Base-by-base conservation (phyloP, 768 basidiomycete species). In the Leucocoprinus birnbaumii region DNA sequence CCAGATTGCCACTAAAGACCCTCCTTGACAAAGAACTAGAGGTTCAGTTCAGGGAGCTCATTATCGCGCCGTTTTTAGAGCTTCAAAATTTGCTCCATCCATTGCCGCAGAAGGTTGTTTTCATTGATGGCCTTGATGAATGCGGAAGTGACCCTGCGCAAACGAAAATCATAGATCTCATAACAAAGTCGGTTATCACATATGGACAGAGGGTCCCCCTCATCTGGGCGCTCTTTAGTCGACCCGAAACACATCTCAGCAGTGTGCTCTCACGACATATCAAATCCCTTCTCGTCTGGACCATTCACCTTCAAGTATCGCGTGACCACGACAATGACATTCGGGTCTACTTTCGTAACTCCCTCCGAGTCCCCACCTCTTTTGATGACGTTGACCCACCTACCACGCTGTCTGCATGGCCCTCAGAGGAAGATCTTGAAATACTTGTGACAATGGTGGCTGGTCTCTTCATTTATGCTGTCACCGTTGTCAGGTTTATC, bases 101-200 rank as follows among this genome's bases (percentile, higher is more conserved):
- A n/a, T n/a, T 46, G 1, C 35, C 13, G 18, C 14, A 21, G 5
- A 16, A 13, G 16, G 21, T 59, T 3, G 40, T 59, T 7, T 24
- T 59, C 3, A 52, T 60, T n/a, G 59, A 60, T 34, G 59, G 59
- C 4, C 42, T 60, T n/a, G 59, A 57, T 40, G 59, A 60, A 44
- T 60, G 59, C 40, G 44, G 14, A 10, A 19, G 14, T 8, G 25
- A 14, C 3, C 10, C 22, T 37, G 35, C 34, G 8, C 53, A 54
- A 24, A 6, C 16, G 6, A 22, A 54, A 14, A 54, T 54, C 1
- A 13, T 47, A 3, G 44, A 46, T 6, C 19, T 47, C 3, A 35
- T 54, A 3, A 44, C 53, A 6, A 21, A 6, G 3, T 54, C 53
- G 13, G 18, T 47, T 35, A 22, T 22, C 5, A 5, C 5, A 11